Percentiles rank a stretch among this genome's conserved stretches.
Conservation (phyloP, 1,139 yeast genomes). For the Kodamaea fungicola region DNA sequence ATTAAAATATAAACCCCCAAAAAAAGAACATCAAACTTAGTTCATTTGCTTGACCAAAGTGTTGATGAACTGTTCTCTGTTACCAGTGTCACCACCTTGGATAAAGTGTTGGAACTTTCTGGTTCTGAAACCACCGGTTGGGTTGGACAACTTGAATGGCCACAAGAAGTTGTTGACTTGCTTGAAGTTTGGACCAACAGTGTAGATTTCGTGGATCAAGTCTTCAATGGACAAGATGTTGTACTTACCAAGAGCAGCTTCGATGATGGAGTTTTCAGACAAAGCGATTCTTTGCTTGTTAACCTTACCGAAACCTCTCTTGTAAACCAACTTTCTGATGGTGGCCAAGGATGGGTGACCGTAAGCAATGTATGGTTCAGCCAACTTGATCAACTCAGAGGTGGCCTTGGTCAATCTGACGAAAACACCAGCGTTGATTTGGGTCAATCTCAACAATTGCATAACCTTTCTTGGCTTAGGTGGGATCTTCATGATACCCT, state of each 20-base stretch:
- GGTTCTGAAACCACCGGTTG: slow-evolving; percentile 99
- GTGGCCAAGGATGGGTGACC: slow-evolving; percentile 98
- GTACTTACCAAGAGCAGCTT: slow-evolving; percentile 91
- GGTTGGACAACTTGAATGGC: slow-evolving; percentile 99
- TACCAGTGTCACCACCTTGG: slow-evolving; percentile 99
- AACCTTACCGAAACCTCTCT: slow-evolving; percentile 99
- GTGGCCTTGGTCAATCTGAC: slow-evolving; percentile 99
- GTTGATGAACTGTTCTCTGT: slow-evolving; percentile 99
- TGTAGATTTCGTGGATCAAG: slow-evolving; percentile 97
- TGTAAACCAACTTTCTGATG: slow-evolving; percentile 95
- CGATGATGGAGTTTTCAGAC: slow-evolving; percentile 91
- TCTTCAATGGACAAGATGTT: slow-evolving; percentile 97
- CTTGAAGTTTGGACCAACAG: slow-evolving; percentile 99
- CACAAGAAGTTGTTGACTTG: slow-evolving; percentile 99
- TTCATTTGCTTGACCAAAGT: slow-evolving; percentile 96
- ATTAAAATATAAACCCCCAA: slow-evolving; percentile 12
- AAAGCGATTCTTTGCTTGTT: slow-evolving; percentile 98
- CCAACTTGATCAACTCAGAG: slow-evolving; percentile 90
- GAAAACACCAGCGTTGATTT: slow-evolving; percentile 98
- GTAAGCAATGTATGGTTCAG: slow-evolving; percentile 99
- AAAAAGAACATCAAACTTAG: slow-evolving; percentile 41
- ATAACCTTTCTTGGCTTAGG: slow-evolving; percentile 99
- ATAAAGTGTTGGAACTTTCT: slow-evolving; percentile 99
- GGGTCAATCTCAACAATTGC: slow-evolving; percentile 96
- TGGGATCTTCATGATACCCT: slow-evolving; percentile 99